Conservation (phyloP, 805 yeast species). For the Lachancea dasiensis region DNA sequence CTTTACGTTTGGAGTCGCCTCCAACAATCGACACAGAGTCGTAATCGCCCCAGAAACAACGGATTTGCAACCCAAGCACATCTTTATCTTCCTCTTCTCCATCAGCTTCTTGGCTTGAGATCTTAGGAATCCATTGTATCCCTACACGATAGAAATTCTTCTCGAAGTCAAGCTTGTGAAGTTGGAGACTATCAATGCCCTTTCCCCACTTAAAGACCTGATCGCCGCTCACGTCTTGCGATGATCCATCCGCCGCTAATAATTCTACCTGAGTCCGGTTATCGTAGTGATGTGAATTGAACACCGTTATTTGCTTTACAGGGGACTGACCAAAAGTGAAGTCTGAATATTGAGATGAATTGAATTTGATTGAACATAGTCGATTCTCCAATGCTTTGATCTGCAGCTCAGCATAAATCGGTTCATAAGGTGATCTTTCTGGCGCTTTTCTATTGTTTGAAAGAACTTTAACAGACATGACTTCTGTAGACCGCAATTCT, state of each 20-base stretch:
- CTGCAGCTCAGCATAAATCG: conserved; percentile 55
- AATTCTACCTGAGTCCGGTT: conserved; percentile 2
- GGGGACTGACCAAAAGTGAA: conserved; percentile 43
- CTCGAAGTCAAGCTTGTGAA: conserved; percentile 63
- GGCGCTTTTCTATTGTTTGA: conserved; percentile 41
- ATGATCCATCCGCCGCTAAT: conserved; percentile 21
- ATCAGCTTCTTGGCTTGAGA: conserved; percentile 35
- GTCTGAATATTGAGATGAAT: conserved; percentile 39
- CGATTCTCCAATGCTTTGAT: conserved; percentile 58
- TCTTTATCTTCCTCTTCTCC: conserved; percentile 29
- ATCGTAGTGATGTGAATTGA: conserved; percentile 29
- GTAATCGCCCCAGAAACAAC: conserved; percentile 78
- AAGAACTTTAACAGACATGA: conserved; percentile 46
- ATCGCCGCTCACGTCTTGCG: conserved; percentile 35
- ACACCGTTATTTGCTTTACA: conserved; percentile 56
- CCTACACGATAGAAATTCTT: conserved; percentile 50
- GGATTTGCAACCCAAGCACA: conserved; percentile 49
- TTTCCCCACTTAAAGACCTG: conserved; percentile 45
- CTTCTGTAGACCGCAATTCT: conserved; percentile 32
- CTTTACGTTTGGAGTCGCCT: conserved; percentile 36
- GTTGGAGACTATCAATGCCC: conserved; percentile 59
- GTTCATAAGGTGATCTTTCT: conserved; percentile 51
- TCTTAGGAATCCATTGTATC: conserved; percentile 70
- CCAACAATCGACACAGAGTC: conserved; percentile 38
- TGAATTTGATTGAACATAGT: conserved; percentile 57